A percentile compares a stretch with the other conserved stretches of the same genome.
phyloP scores from a whole-genome alignment of 805 yeast genomes.

The Cyberlindnera xylosilytica region DNA sequence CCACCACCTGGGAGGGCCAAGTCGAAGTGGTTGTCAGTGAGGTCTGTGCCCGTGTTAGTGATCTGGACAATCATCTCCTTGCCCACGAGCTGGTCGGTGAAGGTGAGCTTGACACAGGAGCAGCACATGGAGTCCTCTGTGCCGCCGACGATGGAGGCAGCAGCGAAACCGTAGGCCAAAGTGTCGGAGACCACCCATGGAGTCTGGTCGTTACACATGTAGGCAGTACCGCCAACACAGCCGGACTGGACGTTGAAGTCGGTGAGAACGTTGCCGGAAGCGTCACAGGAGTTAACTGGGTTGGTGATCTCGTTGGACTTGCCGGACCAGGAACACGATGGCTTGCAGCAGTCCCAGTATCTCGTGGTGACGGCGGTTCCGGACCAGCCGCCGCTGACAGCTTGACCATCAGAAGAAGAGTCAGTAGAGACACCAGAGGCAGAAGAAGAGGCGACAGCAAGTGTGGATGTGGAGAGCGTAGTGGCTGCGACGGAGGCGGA shows the following conservation, averaged over 20 bases:
- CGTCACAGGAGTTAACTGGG: slow-evolving; percentile 15
- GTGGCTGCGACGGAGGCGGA: not conserved
- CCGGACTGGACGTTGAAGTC: slow-evolving; percentile 12
- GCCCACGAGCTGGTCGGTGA: slow-evolving; percentile 14
- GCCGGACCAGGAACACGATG: slow-evolving; percentile 15
- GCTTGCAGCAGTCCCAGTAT: slow-evolving; percentile 17
- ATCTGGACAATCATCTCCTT: slow-evolving; percentile 13
- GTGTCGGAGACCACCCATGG: slow-evolving; percentile 13
- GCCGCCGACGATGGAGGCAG: slow-evolving; percentile 14
- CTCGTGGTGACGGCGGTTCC: slow-evolving; percentile 15
- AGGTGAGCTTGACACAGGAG: slow-evolving; percentile 14
- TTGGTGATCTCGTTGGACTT: slow-evolving; percentile 8
- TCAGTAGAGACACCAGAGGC: not conserved
- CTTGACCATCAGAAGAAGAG: not conserved
- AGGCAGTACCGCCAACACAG: slow-evolving; percentile 16
- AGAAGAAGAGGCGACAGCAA: not conserved
- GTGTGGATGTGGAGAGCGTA: not conserved
- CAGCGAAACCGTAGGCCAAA: slow-evolving; percentile 17
- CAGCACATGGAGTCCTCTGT: slow-evolving; percentile 15
- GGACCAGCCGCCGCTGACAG: slow-evolving; percentile 11
- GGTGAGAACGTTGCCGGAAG: slow-evolving; percentile 11
- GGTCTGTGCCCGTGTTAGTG: slow-evolving; percentile 16
- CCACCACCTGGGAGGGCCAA: slow-evolving; percentile 19
- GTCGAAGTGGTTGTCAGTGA: slow-evolving; percentile 14
- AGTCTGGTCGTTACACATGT: slow-evolving; percentile 16